Base-by-base conservation (phyloP, 768 basidiomycete species). In the Termitomyces sp. region DNA sequence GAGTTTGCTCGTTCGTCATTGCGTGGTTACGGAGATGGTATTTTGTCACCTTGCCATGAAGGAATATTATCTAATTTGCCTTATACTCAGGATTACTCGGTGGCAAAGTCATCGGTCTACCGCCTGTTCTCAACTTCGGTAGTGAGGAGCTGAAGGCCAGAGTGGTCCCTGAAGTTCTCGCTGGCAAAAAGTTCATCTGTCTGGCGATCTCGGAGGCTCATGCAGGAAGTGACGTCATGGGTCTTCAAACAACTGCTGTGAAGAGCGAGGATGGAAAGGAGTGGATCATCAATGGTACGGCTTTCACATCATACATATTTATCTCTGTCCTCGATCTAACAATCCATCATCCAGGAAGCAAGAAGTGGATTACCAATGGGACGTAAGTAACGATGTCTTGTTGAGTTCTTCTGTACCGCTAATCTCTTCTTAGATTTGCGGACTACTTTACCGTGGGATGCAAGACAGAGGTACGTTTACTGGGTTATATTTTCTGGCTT, bases 71-170 rank as follows among this genome's bases (percentile, higher is more conserved):
- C 71, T 43, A 69, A 69, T 68, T 61, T 72, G 3, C 32, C n/a
- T 65, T 59, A 17, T 15, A n/a, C n/a, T 15, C 55, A 84, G 73
- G 86, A 66, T 78, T 93, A 56, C 78, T 90, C 56, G 85, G 85
- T 36, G 92, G 93, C 46, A 86, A 85, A 68, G 89, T 94, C 67
- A 94, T 95, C 60, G 92, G 92, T 47, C 79, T 94, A 7, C 92
- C 93, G 4, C 93, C 94, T 0, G 86, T 95, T n/a, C 79, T 95
- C 59, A 94, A 96, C 78, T 96, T 94, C 66, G 94, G 86, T 10
- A 83, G 82, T 45, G 82, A 85, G 14, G 85, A 86, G 66, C 72
- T 85, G 53, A 83, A 80, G 67, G 79, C 80, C 32, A 81, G 78
- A 68, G 73, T 88, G 45, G 75, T 90, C 11, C 86, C 86, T 1